phyloP scores from a whole-genome alignment of 495 filamentous ascomycete species.

The Neurospora sp. region DNA sequence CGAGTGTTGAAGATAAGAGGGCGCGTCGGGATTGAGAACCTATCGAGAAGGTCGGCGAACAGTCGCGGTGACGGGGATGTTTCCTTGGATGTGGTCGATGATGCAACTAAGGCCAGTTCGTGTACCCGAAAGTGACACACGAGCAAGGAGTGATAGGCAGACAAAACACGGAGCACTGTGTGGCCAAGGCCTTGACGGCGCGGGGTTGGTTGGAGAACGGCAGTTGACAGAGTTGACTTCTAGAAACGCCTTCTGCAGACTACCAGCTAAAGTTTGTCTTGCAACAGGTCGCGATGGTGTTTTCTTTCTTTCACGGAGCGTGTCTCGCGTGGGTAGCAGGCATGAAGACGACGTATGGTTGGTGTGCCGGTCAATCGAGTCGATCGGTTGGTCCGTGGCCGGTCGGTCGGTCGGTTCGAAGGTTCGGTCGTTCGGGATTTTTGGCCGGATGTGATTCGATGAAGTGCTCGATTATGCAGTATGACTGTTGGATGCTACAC shows the following conservation, averaged over 20 bases:
- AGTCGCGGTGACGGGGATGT: not conserved
- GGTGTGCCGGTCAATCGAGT: not conserved
- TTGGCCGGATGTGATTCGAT: not conserved
- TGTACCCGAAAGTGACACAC: not conserved
- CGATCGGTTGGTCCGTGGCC: not conserved
- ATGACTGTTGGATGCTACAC: not conserved
- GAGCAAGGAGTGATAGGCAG: not conserved
- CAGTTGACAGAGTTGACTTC: not conserved
- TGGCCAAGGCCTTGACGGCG: not conserved
- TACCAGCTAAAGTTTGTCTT: not conserved
- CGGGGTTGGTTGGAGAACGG: not conserved
- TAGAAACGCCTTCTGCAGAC: not conserved
- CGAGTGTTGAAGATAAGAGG: not conserved
- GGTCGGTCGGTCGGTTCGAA: not conserved
- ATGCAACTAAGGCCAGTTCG: not conserved
- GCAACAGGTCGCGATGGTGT: not conserved
- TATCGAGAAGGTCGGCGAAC: not conserved
- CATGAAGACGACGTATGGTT: not conserved
- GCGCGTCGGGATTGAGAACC: not conserved
- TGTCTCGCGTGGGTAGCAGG: not conserved
- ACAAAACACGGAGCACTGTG: not conserved
- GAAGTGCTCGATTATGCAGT: not conserved
- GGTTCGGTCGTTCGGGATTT: not conserved
- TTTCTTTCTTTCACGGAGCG: not conserved
- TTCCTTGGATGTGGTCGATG: not conserved